Conservation (phyloP, 352 stramenopile species). For the Phytophthora vignae region DNA sequence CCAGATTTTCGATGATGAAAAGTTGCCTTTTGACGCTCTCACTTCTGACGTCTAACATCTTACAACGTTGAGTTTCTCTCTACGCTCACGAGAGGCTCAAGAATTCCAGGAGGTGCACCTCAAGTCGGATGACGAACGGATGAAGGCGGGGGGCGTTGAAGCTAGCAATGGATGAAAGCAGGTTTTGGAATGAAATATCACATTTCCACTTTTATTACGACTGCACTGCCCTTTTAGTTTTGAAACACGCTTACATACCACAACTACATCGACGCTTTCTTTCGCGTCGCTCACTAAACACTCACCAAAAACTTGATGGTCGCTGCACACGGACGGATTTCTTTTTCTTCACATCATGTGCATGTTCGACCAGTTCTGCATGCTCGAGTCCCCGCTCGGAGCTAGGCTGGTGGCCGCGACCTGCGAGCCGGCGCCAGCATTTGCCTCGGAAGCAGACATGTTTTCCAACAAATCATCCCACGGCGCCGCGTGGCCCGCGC, state of each 20-base stretch:
- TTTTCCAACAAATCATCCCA: constrained; percentile 86
- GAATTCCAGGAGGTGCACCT: constrained; percentile 9
- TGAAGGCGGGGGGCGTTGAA: constrained; percentile 3
- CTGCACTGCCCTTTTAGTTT: constrained; percentile 20
- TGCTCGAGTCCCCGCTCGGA: constrained; percentile 55
- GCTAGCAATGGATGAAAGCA: background rate
- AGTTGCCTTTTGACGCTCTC: background rate
- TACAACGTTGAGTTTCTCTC: background rate
- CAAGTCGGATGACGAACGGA: constrained; percentile 27
- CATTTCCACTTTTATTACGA: constrained; percentile 33
- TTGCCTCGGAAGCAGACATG: constrained; percentile 56
- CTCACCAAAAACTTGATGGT: background rate
- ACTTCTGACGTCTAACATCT: background rate
- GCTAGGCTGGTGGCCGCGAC: constrained; percentile 26
- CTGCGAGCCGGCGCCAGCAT: constrained; percentile 14
- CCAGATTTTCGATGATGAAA: background rate
- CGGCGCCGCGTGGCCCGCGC: constrained; percentile 30
- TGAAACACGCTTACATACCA: constrained; percentile 27
- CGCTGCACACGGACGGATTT: background rate
- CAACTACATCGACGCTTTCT: constrained; percentile 36
- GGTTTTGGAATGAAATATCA: background rate
- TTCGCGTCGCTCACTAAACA: constrained; percentile 40
- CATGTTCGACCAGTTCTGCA: constrained; percentile 80
- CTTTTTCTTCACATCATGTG: constrained; percentile 65
- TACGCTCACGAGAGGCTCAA: background rate